Conservation (phyloP, 768 basidiomycete species). For the Leccinum aurantiacum region DNA sequence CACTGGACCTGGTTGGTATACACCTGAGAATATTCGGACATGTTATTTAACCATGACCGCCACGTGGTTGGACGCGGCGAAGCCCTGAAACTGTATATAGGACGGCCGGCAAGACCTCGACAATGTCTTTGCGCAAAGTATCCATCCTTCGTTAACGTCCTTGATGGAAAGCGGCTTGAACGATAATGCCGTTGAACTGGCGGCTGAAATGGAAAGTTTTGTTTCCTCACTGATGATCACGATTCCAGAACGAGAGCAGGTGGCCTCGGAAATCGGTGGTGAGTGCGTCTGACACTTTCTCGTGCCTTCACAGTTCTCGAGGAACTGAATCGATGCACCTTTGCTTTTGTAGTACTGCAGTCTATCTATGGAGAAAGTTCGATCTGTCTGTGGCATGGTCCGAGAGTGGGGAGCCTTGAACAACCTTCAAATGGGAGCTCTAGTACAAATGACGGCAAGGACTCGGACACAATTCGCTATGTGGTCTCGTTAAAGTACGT, state of each 20-base stretch:
- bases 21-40: neutral
- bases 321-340: conserved; percentile 1
- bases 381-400: conserved; percentile 57
- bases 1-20: no score
- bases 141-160: neutral
- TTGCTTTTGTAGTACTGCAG: conserved; percentile 51
- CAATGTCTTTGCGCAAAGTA: conserved; percentile 9
- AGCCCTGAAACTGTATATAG: conserved; percentile 1
- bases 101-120: conserved; percentile 5
- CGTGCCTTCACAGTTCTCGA: neutral
- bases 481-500: conserved; percentile 64
- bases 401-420: conserved; percentile 20
- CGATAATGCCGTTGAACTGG: conserved; percentile 12
- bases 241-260: conserved; percentile 41
- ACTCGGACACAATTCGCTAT: conserved; percentile 51
- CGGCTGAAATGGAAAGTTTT: conserved; percentile 25
- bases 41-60: no score
- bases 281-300: conserved; percentile 14
- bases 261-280: conserved; percentile 50
- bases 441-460: conserved; percentile 22
- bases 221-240: conserved; percentile 29
- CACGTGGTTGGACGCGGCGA: conserved; percentile 7
- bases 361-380: conserved; percentile 78
- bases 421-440: conserved; percentile 2
- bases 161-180: conserved; percentile 21